These are phyloP conservation scores for Termitomyces bulborhizus DNA, from an alignment of 768 basidiomycete species.

Conservation along the genomic window DNA sequence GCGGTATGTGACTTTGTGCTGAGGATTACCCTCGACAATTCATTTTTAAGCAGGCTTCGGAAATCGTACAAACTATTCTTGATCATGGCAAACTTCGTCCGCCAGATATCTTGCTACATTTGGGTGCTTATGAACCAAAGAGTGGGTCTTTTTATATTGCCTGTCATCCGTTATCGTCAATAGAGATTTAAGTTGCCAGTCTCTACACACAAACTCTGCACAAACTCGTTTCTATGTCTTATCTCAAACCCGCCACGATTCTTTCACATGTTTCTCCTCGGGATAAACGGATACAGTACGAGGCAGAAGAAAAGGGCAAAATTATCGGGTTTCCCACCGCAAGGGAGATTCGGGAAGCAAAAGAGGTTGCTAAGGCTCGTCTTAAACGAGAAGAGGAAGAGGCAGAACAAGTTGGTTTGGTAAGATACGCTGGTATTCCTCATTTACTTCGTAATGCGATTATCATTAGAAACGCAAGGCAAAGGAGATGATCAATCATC, in stretches of 20 bases:
- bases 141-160: constrained; percentile 28
- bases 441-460: constrained; percentile 13
- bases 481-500: constrained; percentile 40
- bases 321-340: constrained; percentile 74
- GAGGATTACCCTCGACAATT: background rate
- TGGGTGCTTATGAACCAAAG: constrained; percentile 51
- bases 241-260: constrained; percentile 74
- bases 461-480: constrained; percentile 55
- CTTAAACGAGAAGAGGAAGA: constrained; percentile 68
- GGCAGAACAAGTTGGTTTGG: constrained; percentile 67
- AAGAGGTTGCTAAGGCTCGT: constrained; percentile 56
- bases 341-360: constrained; percentile 70
- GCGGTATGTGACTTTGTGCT: constrained; percentile 40
- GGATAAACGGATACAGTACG: constrained; percentile 78
- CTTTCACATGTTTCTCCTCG: constrained; percentile 75
- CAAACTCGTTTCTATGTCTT: constrained; percentile 65
- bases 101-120: constrained; percentile 55
- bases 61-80: constrained; percentile 70
- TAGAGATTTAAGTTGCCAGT: constrained; percentile 16
- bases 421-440: constrained; percentile 27
- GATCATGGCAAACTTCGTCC: constrained; percentile 84
- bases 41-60: constrained; percentile 49
- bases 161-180: background rate
- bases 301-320: constrained; percentile 70
- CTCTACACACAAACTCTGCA: constrained; percentile 60